These are phyloP conservation scores for Phytophthora ohioensis DNA, from an alignment of 352 stramenopile genomes.

Conservation along the genomic window DNA sequence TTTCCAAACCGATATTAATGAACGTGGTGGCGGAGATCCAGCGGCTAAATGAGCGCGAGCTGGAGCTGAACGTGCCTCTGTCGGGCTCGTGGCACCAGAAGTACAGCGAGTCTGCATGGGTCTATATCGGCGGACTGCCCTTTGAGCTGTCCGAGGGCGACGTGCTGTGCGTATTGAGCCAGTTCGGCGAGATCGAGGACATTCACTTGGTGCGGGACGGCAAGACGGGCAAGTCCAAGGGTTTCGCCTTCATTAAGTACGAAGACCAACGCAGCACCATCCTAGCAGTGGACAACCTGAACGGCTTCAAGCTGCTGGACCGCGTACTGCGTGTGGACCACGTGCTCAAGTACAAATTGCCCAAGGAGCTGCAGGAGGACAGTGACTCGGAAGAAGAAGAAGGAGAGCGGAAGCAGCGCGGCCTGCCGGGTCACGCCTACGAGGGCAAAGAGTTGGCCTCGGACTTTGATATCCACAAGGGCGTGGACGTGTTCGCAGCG, in stretches of 20 bases:
- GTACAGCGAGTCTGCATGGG: constrained; percentile 96
- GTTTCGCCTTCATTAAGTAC: constrained; percentile 98
- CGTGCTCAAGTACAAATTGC: constrained; percentile 97
- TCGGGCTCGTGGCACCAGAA: constrained; percentile 85
- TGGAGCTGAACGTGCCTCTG: constrained; percentile 74
- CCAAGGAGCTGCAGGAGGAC: constrained; percentile 89
- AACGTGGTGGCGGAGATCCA: constrained; percentile 88
- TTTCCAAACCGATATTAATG: constrained; percentile 37
- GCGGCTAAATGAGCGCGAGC: constrained; percentile 85
- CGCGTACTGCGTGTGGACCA: constrained; percentile 96
- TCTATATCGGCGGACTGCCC: constrained; percentile 95
- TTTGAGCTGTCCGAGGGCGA: constrained; percentile 96
- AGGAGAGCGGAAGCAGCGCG: constrained; percentile 42
- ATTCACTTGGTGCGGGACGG: constrained; percentile 97
- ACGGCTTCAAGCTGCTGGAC: constrained; percentile 91
- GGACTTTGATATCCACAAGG: constrained; percentile 72
- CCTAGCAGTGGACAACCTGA: constrained; percentile 98
- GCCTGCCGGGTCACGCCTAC: constrained; percentile 88
- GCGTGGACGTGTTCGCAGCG: constrained; percentile 88
- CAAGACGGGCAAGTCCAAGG: constrained; percentile 96
- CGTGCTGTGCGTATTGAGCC: constrained; percentile 93
- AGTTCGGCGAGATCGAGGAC: constrained; percentile 94
- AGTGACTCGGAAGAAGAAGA: constrained; percentile 69
- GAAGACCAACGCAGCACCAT: constrained; percentile 96
- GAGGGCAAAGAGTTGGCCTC: constrained; percentile 86